Percentiles rank a stretch among this genome's conserved stretches.
Evolutionary conservation across 345 rosid genomes (phyloP).

Genomic region (Populus deltoides): DNA sequence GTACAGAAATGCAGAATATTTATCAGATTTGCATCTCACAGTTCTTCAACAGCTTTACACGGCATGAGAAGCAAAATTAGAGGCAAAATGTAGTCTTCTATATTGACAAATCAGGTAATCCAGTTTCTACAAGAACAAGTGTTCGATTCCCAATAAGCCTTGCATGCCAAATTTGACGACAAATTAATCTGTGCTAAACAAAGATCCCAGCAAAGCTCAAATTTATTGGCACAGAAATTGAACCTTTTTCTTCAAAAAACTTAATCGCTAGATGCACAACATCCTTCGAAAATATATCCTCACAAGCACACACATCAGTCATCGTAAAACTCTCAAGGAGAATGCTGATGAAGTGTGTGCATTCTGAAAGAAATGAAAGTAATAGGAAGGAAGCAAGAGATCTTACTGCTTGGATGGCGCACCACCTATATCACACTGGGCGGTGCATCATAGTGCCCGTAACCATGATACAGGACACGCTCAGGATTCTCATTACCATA

Average conservation of each 20-base stretch:
- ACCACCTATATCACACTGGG: constrained; percentile 15
- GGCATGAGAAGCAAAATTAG: background rate
- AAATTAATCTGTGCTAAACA: background rate
- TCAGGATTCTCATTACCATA: constrained; percentile 53
- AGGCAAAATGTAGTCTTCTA: background rate
- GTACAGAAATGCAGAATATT: background rate
- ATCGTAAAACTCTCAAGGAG: background rate
- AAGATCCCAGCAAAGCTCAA: background rate
- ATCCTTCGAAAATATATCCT: background rate
- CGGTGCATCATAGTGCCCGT: constrained; percentile 63
- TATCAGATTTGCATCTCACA: background rate
- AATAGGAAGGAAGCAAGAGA: constrained; percentile 9
- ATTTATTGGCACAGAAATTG: background rate
- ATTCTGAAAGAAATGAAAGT: background rate
- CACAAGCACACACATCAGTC: background rate
- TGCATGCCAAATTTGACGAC: background rate
- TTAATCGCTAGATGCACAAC: background rate
- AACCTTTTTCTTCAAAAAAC: background rate
- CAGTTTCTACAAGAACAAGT: background rate
- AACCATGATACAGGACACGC: constrained; percentile 54
- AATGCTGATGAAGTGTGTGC: background rate
- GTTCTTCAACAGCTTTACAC: background rate
- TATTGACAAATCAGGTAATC: background rate
- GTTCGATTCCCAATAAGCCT: background rate
- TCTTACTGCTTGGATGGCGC: constrained; percentile 40